Conservation (phyloP, 1,284 basidiomycete genomes). For the Ceratobasidium sp. region DNA sequence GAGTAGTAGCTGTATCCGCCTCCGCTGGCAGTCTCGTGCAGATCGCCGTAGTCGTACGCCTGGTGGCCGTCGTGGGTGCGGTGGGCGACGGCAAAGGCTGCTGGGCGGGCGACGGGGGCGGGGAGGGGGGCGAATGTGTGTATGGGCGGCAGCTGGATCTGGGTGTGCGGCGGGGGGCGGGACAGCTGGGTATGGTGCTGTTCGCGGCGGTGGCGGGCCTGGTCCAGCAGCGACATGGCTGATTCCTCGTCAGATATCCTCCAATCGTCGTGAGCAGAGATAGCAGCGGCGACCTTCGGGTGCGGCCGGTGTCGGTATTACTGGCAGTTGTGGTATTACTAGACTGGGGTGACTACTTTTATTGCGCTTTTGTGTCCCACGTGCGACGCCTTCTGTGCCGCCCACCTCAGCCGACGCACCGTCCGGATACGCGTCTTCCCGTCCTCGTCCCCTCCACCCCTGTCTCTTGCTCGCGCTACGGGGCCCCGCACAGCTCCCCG, state of each 20-base stretch:
- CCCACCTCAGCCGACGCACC: constrained; percentile 1
- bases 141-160: constrained; percentile 18
- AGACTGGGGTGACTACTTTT: no score
- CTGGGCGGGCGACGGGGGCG: constrained; percentile 26
- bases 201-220: constrained; percentile 18
- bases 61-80: constrained; percentile 36
- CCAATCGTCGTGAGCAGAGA: constrained; percentile 12
- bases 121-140: constrained; percentile 25
- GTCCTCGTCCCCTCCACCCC: constrained; percentile 3
- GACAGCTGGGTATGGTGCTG: background rate
- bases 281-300: background rate
- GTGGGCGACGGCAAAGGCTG: constrained; percentile 29
- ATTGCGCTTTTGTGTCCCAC: background rate
- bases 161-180: background rate
- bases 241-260: no score
- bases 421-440: background rate
- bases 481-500: constrained; percentile 21
- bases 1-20: constrained; percentile 39
- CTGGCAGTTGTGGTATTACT: constrained; percentile 13
- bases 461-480: background rate
- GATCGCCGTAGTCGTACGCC: constrained; percentile 38
- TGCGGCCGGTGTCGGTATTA: constrained; percentile 21
- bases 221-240: constrained; percentile 20
- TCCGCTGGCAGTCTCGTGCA: constrained; percentile 34
- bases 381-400: constrained; percentile 4